A percentile compares a stretch with the other conserved stretches of the same genome.
Conservation (phyloP, 441 rosid species). For the California macrophylla region DNA sequence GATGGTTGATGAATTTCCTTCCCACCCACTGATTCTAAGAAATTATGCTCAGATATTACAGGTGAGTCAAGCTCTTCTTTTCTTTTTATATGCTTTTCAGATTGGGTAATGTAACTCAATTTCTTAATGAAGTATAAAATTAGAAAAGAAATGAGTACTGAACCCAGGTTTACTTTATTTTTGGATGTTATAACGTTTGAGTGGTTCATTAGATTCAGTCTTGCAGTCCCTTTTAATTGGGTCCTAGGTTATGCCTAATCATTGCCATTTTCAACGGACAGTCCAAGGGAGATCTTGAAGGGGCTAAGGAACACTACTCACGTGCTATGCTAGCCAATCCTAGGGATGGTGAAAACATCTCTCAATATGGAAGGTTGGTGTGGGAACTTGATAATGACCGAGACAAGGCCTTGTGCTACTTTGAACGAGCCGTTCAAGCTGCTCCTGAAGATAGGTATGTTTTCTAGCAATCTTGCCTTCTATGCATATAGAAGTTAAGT, state of each 20-base stretch:
- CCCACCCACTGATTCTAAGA: slow-evolving; percentile 32
- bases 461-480: background rate
- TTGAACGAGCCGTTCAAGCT: slow-evolving; percentile 50
- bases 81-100: background rate
- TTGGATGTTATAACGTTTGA: too few species aligned
- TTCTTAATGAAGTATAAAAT: too few species aligned
- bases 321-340: slow-evolving; percentile 39
- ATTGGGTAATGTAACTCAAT: background rate
- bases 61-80: slow-evolving; percentile 20
- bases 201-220: background rate
- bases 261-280: slow-evolving; percentile 16
- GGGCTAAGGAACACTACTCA: slow-evolving; percentile 34
- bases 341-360: slow-evolving; percentile 46
- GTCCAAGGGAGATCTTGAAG: slow-evolving; percentile 30
- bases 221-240: background rate
- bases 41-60: slow-evolving; percentile 45
- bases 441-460: slow-evolving; percentile 47
- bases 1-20: slow-evolving; percentile 38
- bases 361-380: slow-evolving; percentile 44
- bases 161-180: too few species aligned
- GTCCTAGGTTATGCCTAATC: too few species aligned
- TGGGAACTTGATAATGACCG: slow-evolving; percentile 49
- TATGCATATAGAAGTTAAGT: background rate
- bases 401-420: slow-evolving; percentile 47
- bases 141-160: too few species aligned